Conservation (phyloP, 352 stramenopile species). For the Lagenidium giganteum region DNA sequence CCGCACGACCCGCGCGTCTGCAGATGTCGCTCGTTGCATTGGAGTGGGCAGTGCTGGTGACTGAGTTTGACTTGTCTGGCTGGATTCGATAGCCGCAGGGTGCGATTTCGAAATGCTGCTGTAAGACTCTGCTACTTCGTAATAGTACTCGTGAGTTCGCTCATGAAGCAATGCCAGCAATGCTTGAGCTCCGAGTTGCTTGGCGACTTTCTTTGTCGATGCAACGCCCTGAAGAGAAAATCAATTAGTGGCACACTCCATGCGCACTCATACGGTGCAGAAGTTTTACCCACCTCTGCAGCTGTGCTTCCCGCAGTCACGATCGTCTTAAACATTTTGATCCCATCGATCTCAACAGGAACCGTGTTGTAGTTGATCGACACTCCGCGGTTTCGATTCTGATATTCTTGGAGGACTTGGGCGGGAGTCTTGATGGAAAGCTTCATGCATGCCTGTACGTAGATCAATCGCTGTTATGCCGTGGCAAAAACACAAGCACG, state of each 20-base stretch:
- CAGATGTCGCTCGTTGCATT: too few relatives aligned
- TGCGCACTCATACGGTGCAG: neutral
- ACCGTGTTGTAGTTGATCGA: conserved; percentile 83
- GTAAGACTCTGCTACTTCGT: conserved; percentile 71
- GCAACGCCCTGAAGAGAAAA: conserved; percentile 38
- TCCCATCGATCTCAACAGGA: conserved; percentile 34
- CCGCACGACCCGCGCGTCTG: too few relatives aligned
- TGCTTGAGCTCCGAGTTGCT: conserved; percentile 72
- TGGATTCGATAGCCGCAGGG: too few relatives aligned
- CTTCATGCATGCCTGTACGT: conserved; percentile 57
- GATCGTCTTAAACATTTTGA: conserved; percentile 81
- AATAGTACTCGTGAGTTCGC: conserved; percentile 36
- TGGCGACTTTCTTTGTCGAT: conserved; percentile 77
- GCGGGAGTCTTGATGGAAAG: conserved; percentile 77
- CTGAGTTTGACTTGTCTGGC: too few relatives aligned
- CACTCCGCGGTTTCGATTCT: conserved; percentile 73
- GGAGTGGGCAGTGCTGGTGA: too few relatives aligned
- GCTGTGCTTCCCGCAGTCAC: conserved; percentile 57
- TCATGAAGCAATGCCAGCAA: conserved; percentile 65
- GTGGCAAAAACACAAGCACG: neutral
- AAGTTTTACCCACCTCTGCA: conserved; percentile 41
- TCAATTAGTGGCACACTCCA: neutral
- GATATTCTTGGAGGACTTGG: conserved; percentile 84
- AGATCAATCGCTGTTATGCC: neutral
- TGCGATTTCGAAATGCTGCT: too few relatives aligned